A percentile compares a stretch with the other conserved stretches of the same genome.
phyloP scores from a whole-genome alignment of 805 yeast genomes.

The Metschnikowia arizonensis region DNA sequence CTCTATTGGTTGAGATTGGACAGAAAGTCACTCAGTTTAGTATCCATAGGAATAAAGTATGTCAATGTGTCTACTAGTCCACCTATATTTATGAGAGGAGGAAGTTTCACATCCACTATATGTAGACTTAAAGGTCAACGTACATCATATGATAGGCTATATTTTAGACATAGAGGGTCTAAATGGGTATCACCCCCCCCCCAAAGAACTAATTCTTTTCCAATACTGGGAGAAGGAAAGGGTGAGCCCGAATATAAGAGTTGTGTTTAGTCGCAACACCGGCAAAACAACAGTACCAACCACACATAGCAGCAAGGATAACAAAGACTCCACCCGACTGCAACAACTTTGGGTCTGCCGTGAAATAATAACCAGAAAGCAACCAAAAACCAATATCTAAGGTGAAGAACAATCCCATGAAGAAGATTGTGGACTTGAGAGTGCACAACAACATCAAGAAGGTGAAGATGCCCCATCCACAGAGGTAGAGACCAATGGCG shows the following conservation, averaged over 20 bases:
- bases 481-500: conserved; percentile 54
- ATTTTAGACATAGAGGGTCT: too few species aligned
- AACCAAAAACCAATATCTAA: conserved; percentile 53
- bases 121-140: too few species aligned
- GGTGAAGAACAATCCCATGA: conserved; percentile 50
- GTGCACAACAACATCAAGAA: conserved; percentile 55
- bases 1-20: too few species aligned
- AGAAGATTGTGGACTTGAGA: conserved; percentile 45
- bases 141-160: too few species aligned
- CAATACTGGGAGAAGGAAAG: conserved; percentile 14
- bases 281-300: conserved; percentile 19
- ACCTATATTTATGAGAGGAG: too few species aligned
- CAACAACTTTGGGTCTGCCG: conserved; percentile 21
- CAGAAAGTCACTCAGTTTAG: too few species aligned
- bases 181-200: too few species aligned
- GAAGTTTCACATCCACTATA: too few species aligned
- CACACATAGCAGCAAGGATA: conserved; percentile 15
- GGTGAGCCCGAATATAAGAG: conserved; percentile 14
- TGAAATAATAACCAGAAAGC: conserved; percentile 49
- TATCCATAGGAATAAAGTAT: too few species aligned
- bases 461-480: conserved; percentile 65
- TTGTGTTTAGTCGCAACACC: conserved; percentile 17
- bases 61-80: too few species aligned
- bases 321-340: conserved; percentile 17
- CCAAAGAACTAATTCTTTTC: conserved; percentile 3